phyloP scores from a whole-genome alignment of 73 alveolate genomes.

The Paramecium biaurelia region DNA sequence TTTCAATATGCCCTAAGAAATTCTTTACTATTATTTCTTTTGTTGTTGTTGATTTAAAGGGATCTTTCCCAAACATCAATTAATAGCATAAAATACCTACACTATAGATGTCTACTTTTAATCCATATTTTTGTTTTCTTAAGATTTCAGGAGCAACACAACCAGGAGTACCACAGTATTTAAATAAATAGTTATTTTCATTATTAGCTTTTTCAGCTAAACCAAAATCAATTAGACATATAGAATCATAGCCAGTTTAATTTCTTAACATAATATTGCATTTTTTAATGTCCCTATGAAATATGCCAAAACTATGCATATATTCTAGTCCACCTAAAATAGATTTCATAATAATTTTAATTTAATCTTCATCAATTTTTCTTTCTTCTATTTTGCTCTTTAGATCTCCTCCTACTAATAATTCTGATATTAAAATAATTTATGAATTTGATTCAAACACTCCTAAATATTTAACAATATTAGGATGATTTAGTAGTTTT shows the following conservation, averaged over 20 bases:
- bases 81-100: slow-evolving; percentile 35
- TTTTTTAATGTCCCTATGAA: background rate
- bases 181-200: background rate
- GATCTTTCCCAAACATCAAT: slow-evolving; percentile 25
- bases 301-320: slow-evolving; percentile 9
- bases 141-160: slow-evolving; percentile 63
- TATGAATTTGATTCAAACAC: slow-evolving; percentile 68
- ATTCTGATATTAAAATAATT: slow-evolving; percentile 30
- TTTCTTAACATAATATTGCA: background rate
- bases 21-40: slow-evolving; percentile 9
- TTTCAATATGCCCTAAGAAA: background rate
- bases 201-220: background rate
- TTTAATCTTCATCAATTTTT: slow-evolving; percentile 28
- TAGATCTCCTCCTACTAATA: slow-evolving; percentile 41
- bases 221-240: background rate
- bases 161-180: slow-evolving; percentile 61
- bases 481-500: slow-evolving; percentile 76
- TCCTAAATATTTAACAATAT: slow-evolving; percentile 72
- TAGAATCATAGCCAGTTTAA: background rate
- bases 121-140: slow-evolving; percentile 48
- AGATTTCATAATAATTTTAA: background rate
- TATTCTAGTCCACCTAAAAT: background rate
- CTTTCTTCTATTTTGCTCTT: background rate
- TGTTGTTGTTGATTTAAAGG: background rate
- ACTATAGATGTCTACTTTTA: slow-evolving; percentile 15